phyloP scores from a whole-genome alignment of 345 rosid species.

The Pugionium dolabratum region DNA sequence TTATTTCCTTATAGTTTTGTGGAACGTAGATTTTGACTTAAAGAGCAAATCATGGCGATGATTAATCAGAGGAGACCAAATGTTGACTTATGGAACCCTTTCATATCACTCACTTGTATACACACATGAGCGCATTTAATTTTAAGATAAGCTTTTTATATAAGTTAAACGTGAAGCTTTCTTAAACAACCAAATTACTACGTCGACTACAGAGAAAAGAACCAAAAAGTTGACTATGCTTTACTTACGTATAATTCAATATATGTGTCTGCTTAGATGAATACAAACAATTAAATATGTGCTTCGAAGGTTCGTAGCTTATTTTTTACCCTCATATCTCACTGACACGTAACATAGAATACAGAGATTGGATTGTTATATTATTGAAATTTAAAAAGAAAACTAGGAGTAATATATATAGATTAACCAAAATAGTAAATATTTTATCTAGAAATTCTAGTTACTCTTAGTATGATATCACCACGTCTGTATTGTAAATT shows the following conservation, averaged over 20 bases:
- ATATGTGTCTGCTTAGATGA: neutral
- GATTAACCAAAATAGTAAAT: too few species aligned
- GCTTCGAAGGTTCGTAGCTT: too few species aligned
- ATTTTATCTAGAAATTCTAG: too few species aligned
- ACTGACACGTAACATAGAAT: too few species aligned
- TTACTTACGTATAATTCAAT: neutral
- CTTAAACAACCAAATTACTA: slow-evolving; percentile 1
- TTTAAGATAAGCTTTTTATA: slow-evolving; percentile 9
- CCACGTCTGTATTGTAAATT: too few species aligned
- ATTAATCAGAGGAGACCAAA: slow-evolving; percentile 24
- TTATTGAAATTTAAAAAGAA: too few species aligned
- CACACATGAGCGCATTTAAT: slow-evolving; percentile 33
- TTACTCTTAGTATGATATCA: too few species aligned
- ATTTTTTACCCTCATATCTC: too few species aligned
- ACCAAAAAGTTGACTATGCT: slow-evolving; percentile 22
- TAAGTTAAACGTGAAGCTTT: neutral
- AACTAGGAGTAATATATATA: too few species aligned
- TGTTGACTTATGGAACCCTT: slow-evolving; percentile 17
- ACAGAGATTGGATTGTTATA: too few species aligned
- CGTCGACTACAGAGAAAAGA: slow-evolving; percentile 10
- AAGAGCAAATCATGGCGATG: slow-evolving; percentile 40
- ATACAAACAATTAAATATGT: too few species aligned
- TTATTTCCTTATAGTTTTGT: neutral
- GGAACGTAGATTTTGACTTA: slow-evolving; percentile 1
- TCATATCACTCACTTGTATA: neutral